Evolutionary conservation across 2,329 filamentous ascomycete genomes (phyloP).

Genomic region (Aspergillus aculeatus): DNA sequence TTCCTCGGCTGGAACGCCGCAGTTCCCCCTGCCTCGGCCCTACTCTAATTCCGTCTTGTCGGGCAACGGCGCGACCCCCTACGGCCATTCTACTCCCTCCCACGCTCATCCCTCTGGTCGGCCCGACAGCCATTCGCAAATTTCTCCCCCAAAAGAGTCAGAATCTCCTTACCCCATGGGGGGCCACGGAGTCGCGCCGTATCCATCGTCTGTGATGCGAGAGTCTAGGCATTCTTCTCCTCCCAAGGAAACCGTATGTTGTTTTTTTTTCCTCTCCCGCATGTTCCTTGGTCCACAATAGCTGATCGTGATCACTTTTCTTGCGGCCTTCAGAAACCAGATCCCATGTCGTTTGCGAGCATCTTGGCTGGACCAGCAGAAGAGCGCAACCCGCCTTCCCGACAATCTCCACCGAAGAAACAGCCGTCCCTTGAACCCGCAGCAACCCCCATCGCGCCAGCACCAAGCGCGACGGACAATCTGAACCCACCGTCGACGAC

Average conservation of each 20-base stretch:
- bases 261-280: neutral
- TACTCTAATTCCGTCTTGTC: constrained; percentile 37
- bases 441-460: constrained; percentile 19
- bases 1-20: constrained; percentile 30
- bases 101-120: constrained; percentile 44
- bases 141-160: constrained; percentile 41
- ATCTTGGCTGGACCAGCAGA: constrained; percentile 81
- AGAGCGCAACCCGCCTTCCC: constrained; percentile 33
- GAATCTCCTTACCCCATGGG: constrained; percentile 36
- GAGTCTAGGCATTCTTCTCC: constrained; percentile 36
- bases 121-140: constrained; percentile 40
- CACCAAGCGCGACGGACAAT: constrained; percentile 9
- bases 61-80: constrained; percentile 38
- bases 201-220: constrained; percentile 33
- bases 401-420: constrained; percentile 44
- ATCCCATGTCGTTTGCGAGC: constrained; percentile 95
- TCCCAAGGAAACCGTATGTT: constrained; percentile 43
- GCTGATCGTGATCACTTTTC: neutral
- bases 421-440: constrained; percentile 41
- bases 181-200: constrained; percentile 30
- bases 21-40: constrained; percentile 36
- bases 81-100: constrained; percentile 36
- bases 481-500: constrained; percentile 22
- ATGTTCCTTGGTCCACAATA: neutral
- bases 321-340: constrained; percentile 58